Evolutionary conservation across 2,329 filamentous ascomycete species (phyloP).

Genomic region (Aspergillus jensenii): DNA sequence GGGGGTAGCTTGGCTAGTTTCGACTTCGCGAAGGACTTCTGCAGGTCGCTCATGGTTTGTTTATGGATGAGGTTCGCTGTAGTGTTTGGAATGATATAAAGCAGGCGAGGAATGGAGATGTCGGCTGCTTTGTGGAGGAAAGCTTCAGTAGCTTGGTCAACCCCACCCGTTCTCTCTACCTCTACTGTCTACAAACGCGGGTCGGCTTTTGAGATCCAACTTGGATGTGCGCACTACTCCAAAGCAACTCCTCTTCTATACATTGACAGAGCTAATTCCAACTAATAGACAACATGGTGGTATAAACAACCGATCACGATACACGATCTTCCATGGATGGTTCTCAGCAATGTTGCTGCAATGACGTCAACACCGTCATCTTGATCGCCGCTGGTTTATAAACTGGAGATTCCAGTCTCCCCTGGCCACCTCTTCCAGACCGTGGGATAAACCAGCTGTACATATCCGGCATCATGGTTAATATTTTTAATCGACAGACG

Average conservation of each 20-base stretch:
- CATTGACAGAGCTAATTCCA: too few relatives aligned
- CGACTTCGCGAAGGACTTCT: conserved; percentile 74
- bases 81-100: neutral
- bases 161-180: conserved; percentile 2
- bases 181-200: too few relatives aligned
- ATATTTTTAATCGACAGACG: conserved; percentile 51
- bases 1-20: conserved; percentile 65
- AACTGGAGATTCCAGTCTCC: neutral
- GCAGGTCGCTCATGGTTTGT: conserved; percentile 71
- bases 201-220: too few relatives aligned
- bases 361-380: conserved; percentile 10
- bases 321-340: conserved; percentile 3
- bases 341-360: neutral
- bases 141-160: neutral
- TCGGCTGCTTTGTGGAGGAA: neutral
- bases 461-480: conserved; percentile 44
- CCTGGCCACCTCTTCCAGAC: neutral
- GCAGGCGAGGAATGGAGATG: neutral
- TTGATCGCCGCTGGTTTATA: neutral
- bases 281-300: too few relatives aligned
- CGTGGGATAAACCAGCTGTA: neutral
- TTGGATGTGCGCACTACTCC: too few relatives aligned
- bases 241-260: too few relatives aligned
- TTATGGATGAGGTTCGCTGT: neutral
- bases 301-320: neutral